Base-by-base conservation (phyloP, 129 eudicot species). In the Lonicera japonica region DNA sequence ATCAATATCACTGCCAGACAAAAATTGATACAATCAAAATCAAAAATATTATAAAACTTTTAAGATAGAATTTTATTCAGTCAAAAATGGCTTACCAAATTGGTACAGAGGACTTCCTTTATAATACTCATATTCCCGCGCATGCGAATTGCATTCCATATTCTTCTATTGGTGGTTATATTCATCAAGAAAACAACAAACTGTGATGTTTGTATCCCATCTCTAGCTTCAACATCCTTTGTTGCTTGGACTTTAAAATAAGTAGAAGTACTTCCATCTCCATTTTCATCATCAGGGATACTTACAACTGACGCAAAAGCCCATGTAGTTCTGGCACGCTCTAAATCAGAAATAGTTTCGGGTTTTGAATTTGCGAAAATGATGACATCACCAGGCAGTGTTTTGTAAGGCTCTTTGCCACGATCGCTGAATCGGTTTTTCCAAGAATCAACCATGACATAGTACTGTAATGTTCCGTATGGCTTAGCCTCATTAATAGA, bases 341-440 rank as follows among this genome's bases (percentile, higher is more conserved):
- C 75, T 22, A 80, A 40, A 65, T 75, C 79, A 41, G 65, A 50
- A 50, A 56, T 36, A 21, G 69, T 65, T 57, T 72, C 80, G 8
- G 86, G 86, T 58, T 68, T 77, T 24, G 53, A 25, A 25, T 81
- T 63, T 2, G 71, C 40, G 8, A 81, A 34, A n/a, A 80, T 17
- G 11, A 84, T 60, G 21, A 88, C 41, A 79, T 88, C 94, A 36
- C 92, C 92, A 2, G 96, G 92, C 72, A 84, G 67, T 0, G 86
- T 81, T 38, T 67, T 71, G 65, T 81, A 88, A 9, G 80, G 80
- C 56, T 78, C 84, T 60, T 69, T 79, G 9, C 82, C 86, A 21
- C 73, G 71, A 19, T 79, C 79, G 38, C 77, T 71, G 8, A 25
- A 40, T 53, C 68, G 64, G 64, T 84, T 88, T 60, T 58, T 81